Percentiles rank a stretch among this genome's conserved stretches.
These are phyloP conservation scores for Trichoderma hamatum DNA, from an alignment of 2,329 filamentous ascomycete genomes.

Conservation along the genomic window DNA sequence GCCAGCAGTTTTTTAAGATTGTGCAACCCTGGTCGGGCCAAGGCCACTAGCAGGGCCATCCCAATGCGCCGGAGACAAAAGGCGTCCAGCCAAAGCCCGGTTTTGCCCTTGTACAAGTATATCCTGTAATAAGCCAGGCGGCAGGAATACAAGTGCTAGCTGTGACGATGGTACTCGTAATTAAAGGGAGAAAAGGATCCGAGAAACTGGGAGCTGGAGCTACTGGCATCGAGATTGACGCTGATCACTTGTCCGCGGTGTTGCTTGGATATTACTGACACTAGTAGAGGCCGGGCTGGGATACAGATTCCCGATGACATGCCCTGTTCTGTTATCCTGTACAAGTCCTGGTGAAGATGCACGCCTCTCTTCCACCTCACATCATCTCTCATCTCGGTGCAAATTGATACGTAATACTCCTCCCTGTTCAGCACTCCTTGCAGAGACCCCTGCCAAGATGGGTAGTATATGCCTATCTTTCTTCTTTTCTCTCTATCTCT, in stretches of 20 bases:
- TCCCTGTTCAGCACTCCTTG: not conserved
- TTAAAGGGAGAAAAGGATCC: conserved; percentile 6
- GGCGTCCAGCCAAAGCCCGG: not conserved
- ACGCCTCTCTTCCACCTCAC: not conserved
- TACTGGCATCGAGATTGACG: conserved; percentile 12
- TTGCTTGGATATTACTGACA: not conserved
- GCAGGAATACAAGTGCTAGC: not conserved
- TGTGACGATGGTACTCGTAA: not conserved
- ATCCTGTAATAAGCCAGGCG: not conserved
- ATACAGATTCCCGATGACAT: not conserved
- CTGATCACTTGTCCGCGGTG: not conserved
- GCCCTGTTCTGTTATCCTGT: not conserved
- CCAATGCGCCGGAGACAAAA: conserved; percentile 19
- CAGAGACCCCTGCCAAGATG: conserved; percentile 3
- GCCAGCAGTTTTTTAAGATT: conserved; percentile 9
- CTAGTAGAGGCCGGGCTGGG: too few species aligned
- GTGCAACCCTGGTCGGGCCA: not conserved
- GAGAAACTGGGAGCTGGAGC: conserved; percentile 14
- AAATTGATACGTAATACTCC: not conserved
- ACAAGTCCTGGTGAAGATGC: too few species aligned
- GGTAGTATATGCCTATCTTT: not conserved
- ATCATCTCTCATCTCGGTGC: conserved; percentile 3
- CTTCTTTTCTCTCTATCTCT: not conserved
- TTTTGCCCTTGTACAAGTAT: not conserved
- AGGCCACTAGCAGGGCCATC: conserved; percentile 21